A percentile compares a stretch with the other conserved stretches of the same genome.
Conservation (phyloP, 2,329 filamentous ascomycete species). For the Sclerotinia subarctica region DNA sequence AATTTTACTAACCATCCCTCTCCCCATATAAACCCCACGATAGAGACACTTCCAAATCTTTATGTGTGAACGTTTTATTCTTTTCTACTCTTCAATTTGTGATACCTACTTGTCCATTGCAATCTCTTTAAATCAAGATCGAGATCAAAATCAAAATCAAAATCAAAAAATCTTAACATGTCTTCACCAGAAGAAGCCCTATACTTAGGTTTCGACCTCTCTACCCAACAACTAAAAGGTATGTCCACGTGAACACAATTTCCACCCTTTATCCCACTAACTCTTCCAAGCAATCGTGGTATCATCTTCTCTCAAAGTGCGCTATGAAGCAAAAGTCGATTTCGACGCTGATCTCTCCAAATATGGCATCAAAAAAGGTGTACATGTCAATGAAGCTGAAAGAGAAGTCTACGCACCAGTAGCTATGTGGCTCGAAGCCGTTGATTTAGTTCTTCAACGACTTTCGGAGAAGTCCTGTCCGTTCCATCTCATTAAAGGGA, state of each 20-base stretch:
- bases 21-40: slow-evolving; percentile 20
- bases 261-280: slow-evolving; percentile 25
- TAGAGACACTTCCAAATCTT: slow-evolving; percentile 4
- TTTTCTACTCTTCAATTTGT: not conserved
- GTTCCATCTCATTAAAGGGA: slow-evolving; percentile 70
- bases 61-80: slow-evolving; percentile 9
- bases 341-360: slow-evolving; percentile 81
- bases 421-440: slow-evolving; percentile 88
- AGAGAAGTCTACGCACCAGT: slow-evolving; percentile 92
- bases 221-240: slow-evolving; percentile 96
- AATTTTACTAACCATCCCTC: slow-evolving; percentile 19
- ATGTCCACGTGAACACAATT: slow-evolving; percentile 29
- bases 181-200: slow-evolving; percentile 52
- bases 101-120: not conserved
- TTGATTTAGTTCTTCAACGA: slow-evolving; percentile 78
- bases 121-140: not conserved
- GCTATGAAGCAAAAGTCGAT: slow-evolving; percentile 86
- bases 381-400: slow-evolving; percentile 75
- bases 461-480: slow-evolving; percentile 68
- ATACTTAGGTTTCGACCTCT: slow-evolving; percentile 92
- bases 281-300: slow-evolving; percentile 68
- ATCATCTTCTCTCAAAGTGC: slow-evolving; percentile 73
- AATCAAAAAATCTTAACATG: slow-evolving; percentile 36
- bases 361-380: slow-evolving; percentile 84
- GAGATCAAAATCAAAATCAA: not conserved